A percentile compares a stretch with the other conserved stretches of the same genome.
Conservation (phyloP, 345 rosid species). For the Brassica rapa region DNA sequence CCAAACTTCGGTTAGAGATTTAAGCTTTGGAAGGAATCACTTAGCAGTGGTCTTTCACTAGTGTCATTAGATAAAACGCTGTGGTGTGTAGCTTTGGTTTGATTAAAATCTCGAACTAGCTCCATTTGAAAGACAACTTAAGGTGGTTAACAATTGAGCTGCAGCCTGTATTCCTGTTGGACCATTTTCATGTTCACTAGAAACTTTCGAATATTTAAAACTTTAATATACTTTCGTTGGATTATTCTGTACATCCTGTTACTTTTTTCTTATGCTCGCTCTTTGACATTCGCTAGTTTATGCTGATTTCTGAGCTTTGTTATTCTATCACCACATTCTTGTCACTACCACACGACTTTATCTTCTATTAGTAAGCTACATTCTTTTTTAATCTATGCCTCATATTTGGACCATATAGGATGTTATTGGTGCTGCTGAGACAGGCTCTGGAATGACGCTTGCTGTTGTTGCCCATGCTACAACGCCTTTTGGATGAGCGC, state of each 20-base stretch:
- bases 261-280: too few species aligned
- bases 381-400: too few species aligned
- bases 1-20: constrained; percentile 7
- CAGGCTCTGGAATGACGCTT: too few species aligned
- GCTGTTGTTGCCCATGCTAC: too few species aligned
- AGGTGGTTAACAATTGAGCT: not conserved
- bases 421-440: too few species aligned
- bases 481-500: too few species aligned
- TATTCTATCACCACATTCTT: too few species aligned
- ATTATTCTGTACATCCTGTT: not conserved
- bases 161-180: not conserved
- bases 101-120: not conserved
- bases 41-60: constrained; percentile 6
- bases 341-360: too few species aligned
- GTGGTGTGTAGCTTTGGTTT: constrained; percentile 2
- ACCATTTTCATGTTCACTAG: not conserved
- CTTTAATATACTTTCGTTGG: not conserved
- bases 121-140: not conserved
- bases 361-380: too few species aligned
- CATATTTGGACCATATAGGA: too few species aligned
- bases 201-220: not conserved
- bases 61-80: not conserved
- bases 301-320: too few species aligned
- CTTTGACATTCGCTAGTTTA: too few species aligned
- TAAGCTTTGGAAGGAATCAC: not conserved